Evolutionary conservation across 2,329 filamentous ascomycete genomes (phyloP), one percentile per base, ranked within the genome.

Genomic region (Ploettnerulaceae sp.): DNA sequence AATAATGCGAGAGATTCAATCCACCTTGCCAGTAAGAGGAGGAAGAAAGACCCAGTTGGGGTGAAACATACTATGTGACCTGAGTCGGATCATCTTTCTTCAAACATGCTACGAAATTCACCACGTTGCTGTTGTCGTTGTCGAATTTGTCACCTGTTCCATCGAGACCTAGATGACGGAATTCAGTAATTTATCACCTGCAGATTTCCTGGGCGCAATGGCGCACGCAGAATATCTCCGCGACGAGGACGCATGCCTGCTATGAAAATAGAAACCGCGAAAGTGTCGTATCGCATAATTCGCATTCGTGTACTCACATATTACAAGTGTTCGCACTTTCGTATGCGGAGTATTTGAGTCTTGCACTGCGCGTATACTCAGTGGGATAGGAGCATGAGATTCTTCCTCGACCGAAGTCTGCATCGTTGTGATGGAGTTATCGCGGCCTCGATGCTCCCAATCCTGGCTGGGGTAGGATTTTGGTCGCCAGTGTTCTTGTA

Each of bases 121-220:
- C 67, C 7, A 71, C 67, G 53, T 70, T 71, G 58, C 43, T 69
- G 50, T 72, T 71, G 50, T 60, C 57, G 35, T 47, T 51, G 35
- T 71, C 69, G 55, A 71, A 71, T 48, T 68, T 63, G 46, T 71
- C 69, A 21, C 69, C 69, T 3, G 69, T 72, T 12, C 69, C 69
- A 57, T 72, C 69, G 1, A 71, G 63, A 49, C n/a, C 64, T 68
- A n/a, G 28, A 71, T 61, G 33, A 71, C 61, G 29, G 71, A 44
- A 12, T 56, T n/a, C n/a, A n/a, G n/a, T n/a, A n/a, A n/a, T n/a
- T n/a, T n/a, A n/a, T n/a, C n/a, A n/a, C n/a, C n/a, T n/a, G n/a
- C n/a, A n/a, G n/a, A n/a, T n/a, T n/a, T n/a, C n/a, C n/a, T n/a
- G n/a, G n/a, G n/a, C n/a, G n/a, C n/a, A n/a, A n/a, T n/a, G n/a